A percentile compares a stretch with the other conserved stretches of the same genome.
These are phyloP conservation scores for Aureobasidium sp. DNA, from an alignment of 2,329 filamentous ascomycete genomes.

Conservation along the genomic window DNA sequence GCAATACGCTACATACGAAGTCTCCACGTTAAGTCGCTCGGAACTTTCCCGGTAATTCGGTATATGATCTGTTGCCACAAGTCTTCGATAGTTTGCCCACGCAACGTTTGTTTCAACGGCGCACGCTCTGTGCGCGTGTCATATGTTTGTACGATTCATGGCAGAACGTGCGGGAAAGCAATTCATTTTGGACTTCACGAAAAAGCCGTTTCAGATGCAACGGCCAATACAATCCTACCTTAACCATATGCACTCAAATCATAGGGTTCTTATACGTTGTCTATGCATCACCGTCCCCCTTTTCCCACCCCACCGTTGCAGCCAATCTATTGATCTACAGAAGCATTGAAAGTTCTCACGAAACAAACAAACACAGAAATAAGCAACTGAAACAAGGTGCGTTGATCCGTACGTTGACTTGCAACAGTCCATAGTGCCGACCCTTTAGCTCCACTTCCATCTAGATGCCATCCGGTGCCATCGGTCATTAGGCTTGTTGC, in stretches of 20 bases:
- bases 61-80: not conserved
- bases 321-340: not conserved
- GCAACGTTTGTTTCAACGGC: not conserved
- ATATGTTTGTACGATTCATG: not conserved
- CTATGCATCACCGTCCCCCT: not conserved
- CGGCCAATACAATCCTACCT: not conserved
- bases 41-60: not conserved
- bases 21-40: not conserved
- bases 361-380: not conserved
- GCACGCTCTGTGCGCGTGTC: not conserved
- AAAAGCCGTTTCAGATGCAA: not conserved
- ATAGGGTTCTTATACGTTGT: not conserved
- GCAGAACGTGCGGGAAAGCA: not conserved
- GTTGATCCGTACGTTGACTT: not conserved
- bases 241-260: not conserved
- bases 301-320: not conserved
- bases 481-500: not conserved
- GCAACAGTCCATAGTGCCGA: not conserved
- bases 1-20: too few species aligned
- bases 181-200: not conserved
- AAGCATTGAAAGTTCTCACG: not conserved
- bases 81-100: not conserved
- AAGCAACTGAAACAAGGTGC: constrained; percentile 5
- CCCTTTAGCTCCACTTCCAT: not conserved
- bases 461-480: not conserved